Base-by-base conservation (phyloP, 2,329 filamentous ascomycete species). In the Fusarium tjaetaba region DNA sequence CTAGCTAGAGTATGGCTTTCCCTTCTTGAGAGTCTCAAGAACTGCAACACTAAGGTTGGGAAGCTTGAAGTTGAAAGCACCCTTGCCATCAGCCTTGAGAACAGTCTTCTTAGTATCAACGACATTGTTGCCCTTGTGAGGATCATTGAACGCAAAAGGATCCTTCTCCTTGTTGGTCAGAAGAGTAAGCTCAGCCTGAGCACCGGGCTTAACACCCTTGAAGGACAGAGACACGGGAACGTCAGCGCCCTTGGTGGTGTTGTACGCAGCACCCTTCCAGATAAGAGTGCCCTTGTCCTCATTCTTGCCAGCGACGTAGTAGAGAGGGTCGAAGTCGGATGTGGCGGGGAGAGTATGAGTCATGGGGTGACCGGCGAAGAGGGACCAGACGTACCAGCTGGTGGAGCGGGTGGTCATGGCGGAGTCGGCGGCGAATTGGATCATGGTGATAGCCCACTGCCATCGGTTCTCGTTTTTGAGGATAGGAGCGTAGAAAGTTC, bases 41-140 rank as follows among this genome's bases (percentile, higher is more conserved):
- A 91, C 85, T 20, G 88, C 88, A 55, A 91, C 85, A 72, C 87
- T 89, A 65, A 89, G 79, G 71, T 88, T 81, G 0, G 88, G 88
- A 75, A 91, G 68, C 32, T 77, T 82, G 73, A 90, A 90, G 48
- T 79, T 79, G 72, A 90, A 89, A 4, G 74, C 78, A 5, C 89
- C 89, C 32, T 84, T 80, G 7, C 78, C 74, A 22, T 82, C 84
- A 5, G 85, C 87, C 72, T 77, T 80, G 26, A 89, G 67, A 0
- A 78, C 79, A 2, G 76, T 78, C 16, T 78, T 83, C 3, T 79
- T 81, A 26, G 81, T 85, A 58, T 85, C 79, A 2, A 90, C 88
- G 26, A 88, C 84, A 68, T 89, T 88, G 69, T 83, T 81, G 13
- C 83, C 84, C 41, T 81, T 83, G 41, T 78, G 81, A 4, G 85